A percentile compares a stretch with the other conserved stretches of the same genome.
These are phyloP conservation scores for Hyphodiscus sp. DNA, from an alignment of 2,329 filamentous ascomycete genomes.

Conservation along the genomic window DNA sequence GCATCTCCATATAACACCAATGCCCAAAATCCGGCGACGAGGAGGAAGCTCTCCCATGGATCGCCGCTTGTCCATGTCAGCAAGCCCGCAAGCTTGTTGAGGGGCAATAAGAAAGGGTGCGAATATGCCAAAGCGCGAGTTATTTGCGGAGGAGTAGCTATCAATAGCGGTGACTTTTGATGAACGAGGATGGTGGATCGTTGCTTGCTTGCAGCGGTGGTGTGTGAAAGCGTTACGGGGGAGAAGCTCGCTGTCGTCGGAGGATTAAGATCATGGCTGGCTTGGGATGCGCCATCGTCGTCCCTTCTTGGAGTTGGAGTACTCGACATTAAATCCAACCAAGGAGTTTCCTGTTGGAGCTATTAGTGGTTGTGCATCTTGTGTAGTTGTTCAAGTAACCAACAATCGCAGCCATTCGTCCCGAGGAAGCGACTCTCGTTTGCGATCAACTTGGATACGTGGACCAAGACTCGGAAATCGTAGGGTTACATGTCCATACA, in stretches of 20 bases:
- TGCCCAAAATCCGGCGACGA: slow-evolving; percentile 82
- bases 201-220: slow-evolving; percentile 61
- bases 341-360: slow-evolving; percentile 29
- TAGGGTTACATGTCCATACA: slow-evolving; percentile 6
- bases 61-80: slow-evolving; percentile 92
- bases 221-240: slow-evolving; percentile 65
- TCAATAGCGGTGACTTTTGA: slow-evolving; percentile 88
- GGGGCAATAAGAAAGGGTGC: slow-evolving; percentile 83
- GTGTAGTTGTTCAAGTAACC: slow-evolving; percentile 9
- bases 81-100: slow-evolving; percentile 79
- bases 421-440: background rate
- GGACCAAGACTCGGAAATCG: too few relatives aligned
- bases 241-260: slow-evolving; percentile 89
- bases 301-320: slow-evolving; percentile 25
- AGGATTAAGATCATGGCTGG: slow-evolving; percentile 37
- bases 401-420: slow-evolving; percentile 33
- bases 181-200: slow-evolving; percentile 91
- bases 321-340: slow-evolving; percentile 30
- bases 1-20: slow-evolving; percentile 78
- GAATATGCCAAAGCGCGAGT: slow-evolving; percentile 92
- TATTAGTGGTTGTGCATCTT: slow-evolving; percentile 7
- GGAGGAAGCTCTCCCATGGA: slow-evolving; percentile 92
- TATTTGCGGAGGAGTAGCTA: slow-evolving; percentile 90
- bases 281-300: slow-evolving; percentile 20
- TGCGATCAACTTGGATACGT: background rate